Base-by-base conservation (phyloP, 495 filamentous ascomycete genomes). In the Aspergillus sclerotiicarbonarius region DNA sequence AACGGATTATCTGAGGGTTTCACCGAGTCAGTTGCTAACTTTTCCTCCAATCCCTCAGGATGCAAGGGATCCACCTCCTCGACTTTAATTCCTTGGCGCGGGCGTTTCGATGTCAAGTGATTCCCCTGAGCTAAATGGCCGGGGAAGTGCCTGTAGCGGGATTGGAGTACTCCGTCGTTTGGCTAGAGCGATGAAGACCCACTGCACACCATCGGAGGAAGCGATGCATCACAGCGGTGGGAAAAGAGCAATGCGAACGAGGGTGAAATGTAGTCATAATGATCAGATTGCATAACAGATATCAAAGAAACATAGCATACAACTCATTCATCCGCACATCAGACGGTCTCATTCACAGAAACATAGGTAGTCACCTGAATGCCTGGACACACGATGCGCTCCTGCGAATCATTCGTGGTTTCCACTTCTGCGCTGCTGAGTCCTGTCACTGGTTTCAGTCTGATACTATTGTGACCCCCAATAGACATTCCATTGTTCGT, bases 341-440 rank as follows among this genome's bases (percentile, higher is more conserved):
- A 59, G 20, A 50, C 51, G 21, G 18, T 53, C 44, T 50, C 51
- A 16, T 59, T 59, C 44, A 62, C 54, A 16, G 51, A 51, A 33
- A 62, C 60, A 13, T 56, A 31, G 1, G 56, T 62, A 9, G 46
- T 54, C 21, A 62, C 60, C 12, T 62, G 60, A 10, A 62, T 62
- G 5, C 60, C 60, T 19, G 37, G 35, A 13, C 49, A 39, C 29
- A 62, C 47, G 18, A 62, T 59, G 48, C 56, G 51, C 15, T 62
- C 60, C 52, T 62, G 54, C 29, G 56, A 59, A 15, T 16, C 46
- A 32, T 58, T 54, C 9, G 16, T 47, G 37, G 55, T 51, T 41
- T 62, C 51, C 16, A 58, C 60, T 0, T 54, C 55, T 8, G 56
- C 48, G 13, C 19, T 33, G 49, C 51, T 59, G 37, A 31, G 35